These are phyloP conservation scores for Russula sp. DNA, from an alignment of 768 basidiomycete genomes.

Conservation along the genomic window DNA sequence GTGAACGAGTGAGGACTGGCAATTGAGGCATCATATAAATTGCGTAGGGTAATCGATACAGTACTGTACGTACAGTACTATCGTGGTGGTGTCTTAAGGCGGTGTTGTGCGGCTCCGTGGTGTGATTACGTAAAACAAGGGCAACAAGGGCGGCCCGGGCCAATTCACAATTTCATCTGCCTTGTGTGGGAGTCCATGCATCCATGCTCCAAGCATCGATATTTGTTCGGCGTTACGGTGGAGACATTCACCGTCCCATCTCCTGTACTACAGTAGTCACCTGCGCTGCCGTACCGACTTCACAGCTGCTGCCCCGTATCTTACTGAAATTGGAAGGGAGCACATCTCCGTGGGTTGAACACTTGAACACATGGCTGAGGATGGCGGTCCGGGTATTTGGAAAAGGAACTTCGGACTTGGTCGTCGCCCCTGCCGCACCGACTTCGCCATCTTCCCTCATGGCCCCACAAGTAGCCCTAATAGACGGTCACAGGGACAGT, in stretches of 20 bases:
- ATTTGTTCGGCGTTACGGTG: not conserved
- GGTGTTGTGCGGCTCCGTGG: not conserved
- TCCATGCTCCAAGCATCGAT: too few relatives aligned
- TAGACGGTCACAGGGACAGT: not conserved
- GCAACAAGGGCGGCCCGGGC: too few relatives aligned
- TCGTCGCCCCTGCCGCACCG: not conserved
- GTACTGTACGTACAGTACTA: too few relatives aligned
- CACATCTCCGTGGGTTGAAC: not conserved
- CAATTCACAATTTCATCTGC: not conserved
- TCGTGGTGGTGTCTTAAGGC: not conserved
- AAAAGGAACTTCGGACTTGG: not conserved
- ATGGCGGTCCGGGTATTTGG: not conserved
- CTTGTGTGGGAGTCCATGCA: not conserved
- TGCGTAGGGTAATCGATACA: not conserved
- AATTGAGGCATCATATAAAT: not conserved
- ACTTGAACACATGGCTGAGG: not conserved
- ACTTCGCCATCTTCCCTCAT: not conserved
- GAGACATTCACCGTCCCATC: not conserved
- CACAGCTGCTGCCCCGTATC: not conserved
- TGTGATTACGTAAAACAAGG: not conserved
- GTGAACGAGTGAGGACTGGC: not conserved
- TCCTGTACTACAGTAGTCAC: not conserved
- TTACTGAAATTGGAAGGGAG: not conserved
- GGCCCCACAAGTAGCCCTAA: not conserved
- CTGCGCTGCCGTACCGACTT: not conserved